A percentile compares a stretch with the other conserved stretches of the same genome.
These are phyloP conservation scores for Microsporum canis DNA, from an alignment of 2,329 filamentous ascomycete species.

Conservation along the genomic window DNA sequence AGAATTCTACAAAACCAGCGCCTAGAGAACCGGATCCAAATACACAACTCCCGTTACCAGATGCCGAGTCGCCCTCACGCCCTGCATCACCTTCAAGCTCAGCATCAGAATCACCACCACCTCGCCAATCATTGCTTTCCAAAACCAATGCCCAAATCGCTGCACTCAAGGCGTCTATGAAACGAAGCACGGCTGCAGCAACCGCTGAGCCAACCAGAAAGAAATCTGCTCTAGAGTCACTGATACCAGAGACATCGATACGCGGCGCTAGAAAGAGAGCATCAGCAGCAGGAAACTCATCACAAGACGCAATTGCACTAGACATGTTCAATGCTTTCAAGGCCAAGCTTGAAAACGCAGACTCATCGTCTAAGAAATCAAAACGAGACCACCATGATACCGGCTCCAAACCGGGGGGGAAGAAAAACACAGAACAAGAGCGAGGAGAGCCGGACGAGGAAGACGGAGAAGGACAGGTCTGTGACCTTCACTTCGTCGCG, in stretches of 20 bases:
- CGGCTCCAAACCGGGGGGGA: neutral
- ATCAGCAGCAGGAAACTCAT: constrained; percentile 19
- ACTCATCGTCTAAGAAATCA: constrained; percentile 12
- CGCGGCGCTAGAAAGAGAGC: constrained; percentile 36
- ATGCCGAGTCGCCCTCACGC: constrained; percentile 34
- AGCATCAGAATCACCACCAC: constrained; percentile 18
- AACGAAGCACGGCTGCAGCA: constrained; percentile 25
- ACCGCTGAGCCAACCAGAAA: constrained; percentile 27
- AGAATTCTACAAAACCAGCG: constrained; percentile 22
- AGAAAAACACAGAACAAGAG: constrained; percentile 10
- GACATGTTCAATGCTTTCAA: constrained; percentile 69
- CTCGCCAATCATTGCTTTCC: constrained; percentile 27
- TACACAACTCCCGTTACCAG: constrained; percentile 34
- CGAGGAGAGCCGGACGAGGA: constrained; percentile 35
- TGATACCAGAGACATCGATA: constrained; percentile 39
- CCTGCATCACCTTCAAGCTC: constrained; percentile 21
- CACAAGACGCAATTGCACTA: constrained; percentile 52
- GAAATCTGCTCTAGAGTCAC: constrained; percentile 38
- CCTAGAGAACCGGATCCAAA: constrained; percentile 32
- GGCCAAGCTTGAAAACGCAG: constrained; percentile 52
- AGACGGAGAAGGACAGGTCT: constrained; percentile 53
- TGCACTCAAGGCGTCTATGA: constrained; percentile 38
- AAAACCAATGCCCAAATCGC: constrained; percentile 38
- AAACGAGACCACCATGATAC: constrained; percentile 8
- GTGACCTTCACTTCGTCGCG: constrained; percentile 90